Conservation (phyloP, 192 early-diverging fungal species). For the Chytriomyces hyalinus region DNA sequence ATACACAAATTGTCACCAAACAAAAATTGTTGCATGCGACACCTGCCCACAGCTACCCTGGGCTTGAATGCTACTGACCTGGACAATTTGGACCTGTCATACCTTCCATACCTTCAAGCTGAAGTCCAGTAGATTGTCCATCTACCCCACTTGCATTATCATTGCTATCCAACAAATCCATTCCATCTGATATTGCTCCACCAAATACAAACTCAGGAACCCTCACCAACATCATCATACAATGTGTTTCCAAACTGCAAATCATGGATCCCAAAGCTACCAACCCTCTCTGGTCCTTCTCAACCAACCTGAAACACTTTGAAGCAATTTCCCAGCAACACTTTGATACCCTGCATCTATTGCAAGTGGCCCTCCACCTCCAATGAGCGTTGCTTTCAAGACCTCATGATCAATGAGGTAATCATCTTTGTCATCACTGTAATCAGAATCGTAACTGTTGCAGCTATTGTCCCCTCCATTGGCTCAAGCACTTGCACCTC, state of each 20-base stretch:
- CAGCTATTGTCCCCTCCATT: constrained; percentile 2
- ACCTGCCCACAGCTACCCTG: no score
- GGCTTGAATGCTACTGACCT: no score
- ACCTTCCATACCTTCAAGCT: background rate
- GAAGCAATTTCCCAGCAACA: background rate
- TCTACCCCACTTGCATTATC: background rate
- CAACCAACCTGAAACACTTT: background rate
- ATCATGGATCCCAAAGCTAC: background rate
- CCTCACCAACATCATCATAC: background rate
- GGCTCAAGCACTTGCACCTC: background rate
- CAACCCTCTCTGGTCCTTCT: background rate
- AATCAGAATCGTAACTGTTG: constrained; percentile 29
- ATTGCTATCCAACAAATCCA: background rate
- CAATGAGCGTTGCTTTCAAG: background rate
- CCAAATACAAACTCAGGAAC: background rate
- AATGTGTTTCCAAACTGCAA: background rate
- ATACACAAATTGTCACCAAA: no score
- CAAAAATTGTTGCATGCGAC: no score
- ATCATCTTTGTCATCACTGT: constrained; percentile 36
- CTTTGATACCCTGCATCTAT: background rate
- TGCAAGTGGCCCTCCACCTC: background rate
- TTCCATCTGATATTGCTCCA: background rate
- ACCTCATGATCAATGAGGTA: constrained; percentile 6
- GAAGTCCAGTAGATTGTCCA: background rate
- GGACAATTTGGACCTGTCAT: background rate